Evolutionary conservation across 2,329 filamentous ascomycete genomes (phyloP).

Genomic region (Pseudophaeomoniella oleicola): DNA sequence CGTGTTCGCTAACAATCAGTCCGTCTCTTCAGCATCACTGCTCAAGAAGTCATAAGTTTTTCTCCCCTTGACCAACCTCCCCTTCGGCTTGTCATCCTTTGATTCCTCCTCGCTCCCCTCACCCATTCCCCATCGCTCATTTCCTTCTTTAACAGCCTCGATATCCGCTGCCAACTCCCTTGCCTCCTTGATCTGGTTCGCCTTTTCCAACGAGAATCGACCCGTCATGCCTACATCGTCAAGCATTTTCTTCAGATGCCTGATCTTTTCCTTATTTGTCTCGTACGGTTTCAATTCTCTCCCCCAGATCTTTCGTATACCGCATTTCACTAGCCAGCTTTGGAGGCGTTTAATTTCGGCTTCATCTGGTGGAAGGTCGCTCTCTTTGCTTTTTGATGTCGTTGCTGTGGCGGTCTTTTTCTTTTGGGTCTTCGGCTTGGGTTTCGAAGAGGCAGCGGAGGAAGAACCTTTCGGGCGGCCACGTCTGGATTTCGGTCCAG

Average conservation of each 20-base stretch:
- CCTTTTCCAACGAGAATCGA: slow-evolving; percentile 72
- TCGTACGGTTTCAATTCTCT: slow-evolving; percentile 66
- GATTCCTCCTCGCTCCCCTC: slow-evolving; percentile 26
- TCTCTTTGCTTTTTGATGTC: slow-evolving; percentile 27
- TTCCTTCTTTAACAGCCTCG: slow-evolving; percentile 70
- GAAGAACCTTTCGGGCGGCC: slow-evolving; percentile 18
- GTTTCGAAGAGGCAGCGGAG: slow-evolving; percentile 9
- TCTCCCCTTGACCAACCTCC: slow-evolving; percentile 26
- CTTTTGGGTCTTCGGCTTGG: slow-evolving; percentile 14
- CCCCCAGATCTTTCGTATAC: slow-evolving; percentile 81
- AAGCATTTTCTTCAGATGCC: slow-evolving; percentile 65
- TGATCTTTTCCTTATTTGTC: slow-evolving; percentile 64
- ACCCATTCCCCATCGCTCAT: slow-evolving; percentile 63
- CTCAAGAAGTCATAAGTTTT: slow-evolving; percentile 45
- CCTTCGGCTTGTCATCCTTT: slow-evolving; percentile 21
- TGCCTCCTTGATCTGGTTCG: slow-evolving; percentile 72
- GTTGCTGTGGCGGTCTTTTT: slow-evolving; percentile 17
- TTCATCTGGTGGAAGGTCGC: slow-evolving; percentile 46
- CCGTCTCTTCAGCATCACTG: slow-evolving; percentile 51
- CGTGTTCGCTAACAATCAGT: no score
- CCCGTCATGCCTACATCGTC: slow-evolving; percentile 75
- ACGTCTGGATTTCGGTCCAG: slow-evolving; percentile 42
- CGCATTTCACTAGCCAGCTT: slow-evolving; percentile 75
- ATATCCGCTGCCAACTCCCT: slow-evolving; percentile 74
- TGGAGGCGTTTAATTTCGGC: slow-evolving; percentile 81